phyloP scores from a whole-genome alignment of 345 rosid genomes.

The Kandelia obovata region DNA sequence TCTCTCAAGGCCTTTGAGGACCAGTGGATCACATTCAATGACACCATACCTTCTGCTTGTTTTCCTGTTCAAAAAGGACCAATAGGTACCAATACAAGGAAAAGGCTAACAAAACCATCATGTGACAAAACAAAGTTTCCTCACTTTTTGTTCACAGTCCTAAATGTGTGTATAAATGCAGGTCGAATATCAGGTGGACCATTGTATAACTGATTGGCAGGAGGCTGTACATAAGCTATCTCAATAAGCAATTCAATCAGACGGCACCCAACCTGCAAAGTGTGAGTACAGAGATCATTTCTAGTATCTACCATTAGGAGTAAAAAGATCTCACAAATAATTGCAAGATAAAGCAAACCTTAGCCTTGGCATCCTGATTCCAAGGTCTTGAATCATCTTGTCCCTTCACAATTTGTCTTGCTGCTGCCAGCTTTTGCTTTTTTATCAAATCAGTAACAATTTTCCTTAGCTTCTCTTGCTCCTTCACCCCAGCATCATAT shows the following conservation, averaged over 20 bases:
- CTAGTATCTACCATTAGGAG: conserved; percentile 4
- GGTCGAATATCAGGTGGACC: conserved; percentile 83
- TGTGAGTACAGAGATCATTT: conserved; percentile 13
- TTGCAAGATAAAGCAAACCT: conserved; percentile 51
- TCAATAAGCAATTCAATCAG: conserved; percentile 73
- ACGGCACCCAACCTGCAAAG: conserved; percentile 84
- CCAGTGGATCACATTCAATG: conserved; percentile 78
- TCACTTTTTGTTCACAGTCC: conserved; percentile 49
- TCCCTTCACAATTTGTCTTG: conserved; percentile 67
- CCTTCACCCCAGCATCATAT: conserved; percentile 38
- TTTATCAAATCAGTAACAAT: conserved; percentile 70
- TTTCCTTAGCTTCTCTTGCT: conserved; percentile 65
- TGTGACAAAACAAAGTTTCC: conserved; percentile 24
- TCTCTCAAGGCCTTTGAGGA: conserved; percentile 81
- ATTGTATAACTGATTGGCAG: conserved; percentile 56
- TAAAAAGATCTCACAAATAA: conserved; percentile 2
- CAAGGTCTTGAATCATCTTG: conserved; percentile 72
- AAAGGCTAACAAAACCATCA: background rate
- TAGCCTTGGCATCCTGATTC: conserved; percentile 67
- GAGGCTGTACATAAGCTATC: conserved; percentile 86
- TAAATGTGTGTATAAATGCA: conserved; percentile 77
- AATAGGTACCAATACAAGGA: background rate
- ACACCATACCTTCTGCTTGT: conserved; percentile 69
- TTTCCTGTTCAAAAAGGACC: conserved; percentile 46
- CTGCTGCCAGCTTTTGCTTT: conserved; percentile 75